These are phyloP conservation scores for Holtermannia corniformis DNA, from an alignment of 768 basidiomycete genomes.

Conservation along the genomic window DNA sequence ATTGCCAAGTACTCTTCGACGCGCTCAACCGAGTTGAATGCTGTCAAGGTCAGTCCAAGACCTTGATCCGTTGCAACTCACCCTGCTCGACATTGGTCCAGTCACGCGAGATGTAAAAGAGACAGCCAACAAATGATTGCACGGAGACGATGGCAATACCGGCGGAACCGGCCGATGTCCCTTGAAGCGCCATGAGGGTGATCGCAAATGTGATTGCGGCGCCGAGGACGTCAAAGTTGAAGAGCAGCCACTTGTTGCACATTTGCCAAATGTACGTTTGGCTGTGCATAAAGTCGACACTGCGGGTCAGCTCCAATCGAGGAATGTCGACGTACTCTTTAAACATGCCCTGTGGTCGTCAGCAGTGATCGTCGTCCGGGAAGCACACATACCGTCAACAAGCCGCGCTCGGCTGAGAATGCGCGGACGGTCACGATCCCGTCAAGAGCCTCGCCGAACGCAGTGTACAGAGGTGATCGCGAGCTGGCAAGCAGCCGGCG, in stretches of 20 bases:
- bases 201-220: conserved; percentile 64
- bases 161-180: conserved; percentile 45
- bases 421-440: conserved; percentile 90
- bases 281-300: not conserved
- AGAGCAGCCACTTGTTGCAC: conserved; percentile 73
- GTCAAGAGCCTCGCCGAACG: conserved; percentile 52
- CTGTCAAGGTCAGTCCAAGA: too few species aligned
- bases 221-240: conserved; percentile 73
- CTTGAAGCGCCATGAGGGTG: conserved; percentile 61
- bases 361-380: not conserved
- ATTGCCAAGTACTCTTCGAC: conserved; percentile 83
- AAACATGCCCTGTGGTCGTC: conserved; percentile 19
- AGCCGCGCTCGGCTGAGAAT: conserved; percentile 69
- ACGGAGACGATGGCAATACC: conserved; percentile 62
- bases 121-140: conserved; percentile 51
- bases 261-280: conserved; percentile 58
- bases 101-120: conserved; percentile 39
- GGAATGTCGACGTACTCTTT: conserved; percentile 22
- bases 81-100: conserved; percentile 40
- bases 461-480: conserved; percentile 4
- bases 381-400: conserved; percentile 49
- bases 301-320: not conserved
- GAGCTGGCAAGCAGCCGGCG: conserved; percentile 85
- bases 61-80: too few species aligned
- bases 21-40: conserved; percentile 67